Base-by-base conservation (phyloP, 2,329 filamentous ascomycete species). In the Exutisphaerella laricina region DNA sequence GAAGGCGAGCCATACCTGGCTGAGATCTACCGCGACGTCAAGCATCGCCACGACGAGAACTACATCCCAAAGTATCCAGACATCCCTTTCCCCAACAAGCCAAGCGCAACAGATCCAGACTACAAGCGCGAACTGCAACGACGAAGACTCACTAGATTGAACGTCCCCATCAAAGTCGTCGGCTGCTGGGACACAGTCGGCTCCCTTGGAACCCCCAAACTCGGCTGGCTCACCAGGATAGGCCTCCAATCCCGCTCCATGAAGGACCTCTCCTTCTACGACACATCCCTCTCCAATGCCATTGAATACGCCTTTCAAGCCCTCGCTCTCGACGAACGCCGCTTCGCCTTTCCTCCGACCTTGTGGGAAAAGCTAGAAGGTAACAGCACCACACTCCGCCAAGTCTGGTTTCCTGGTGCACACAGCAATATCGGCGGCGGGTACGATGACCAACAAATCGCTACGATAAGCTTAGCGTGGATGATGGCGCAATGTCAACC, bases 391-490 rank as follows among this genome's bases (percentile, higher is more conserved):
- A 61, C 62, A 2, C 55, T 73, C 5, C 61, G 68, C 5, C 70
- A 73, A 53, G 67, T 70, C 4, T 73, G 70, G 70, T 73, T 72
- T 44, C 68, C 69, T 1, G 70, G 70, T 12, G 67, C 66, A 2
- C 70, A 73, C 45, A 55, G 57, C 17, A 71, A 71, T 43, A 49
- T 72, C 8, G 70, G 70, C 7, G 70, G 70, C n/a, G 70, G 69
- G 6, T 65, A 63, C 39, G 58, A 62, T 18, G 68, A 72, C 41
- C 65, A 69, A 48, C 66, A 74, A 22, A 64, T 73, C 23, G 67
- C 71, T 8, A 71, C 75, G 29, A 74, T 77, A 20, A 68, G 70
- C 4, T 58, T 78, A 1, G 74, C 74, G 3, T 78, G 74, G 74
- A 78, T 78, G 74, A 73, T 77, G 54, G 66, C 68, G 38, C 72